A percentile compares a stretch with the other conserved stretches of the same genome.
These are phyloP conservation scores for Backusella tarrabulga DNA, from an alignment of 192 early-diverging fungal species.

Conservation along the genomic window DNA sequence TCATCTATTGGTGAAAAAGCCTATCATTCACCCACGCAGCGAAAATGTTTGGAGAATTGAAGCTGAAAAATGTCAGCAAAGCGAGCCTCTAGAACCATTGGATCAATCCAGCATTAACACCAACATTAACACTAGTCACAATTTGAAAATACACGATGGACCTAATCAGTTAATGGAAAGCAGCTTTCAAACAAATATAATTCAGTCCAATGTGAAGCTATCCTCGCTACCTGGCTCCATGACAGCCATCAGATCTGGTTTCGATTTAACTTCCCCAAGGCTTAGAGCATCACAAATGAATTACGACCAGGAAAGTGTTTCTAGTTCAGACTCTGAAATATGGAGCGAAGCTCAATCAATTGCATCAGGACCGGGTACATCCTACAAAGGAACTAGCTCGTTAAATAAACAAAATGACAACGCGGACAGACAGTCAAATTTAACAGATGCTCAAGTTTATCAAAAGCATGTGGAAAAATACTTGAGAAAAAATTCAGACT, in stretches of 20 bases:
- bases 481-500: neutral
- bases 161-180: neutral
- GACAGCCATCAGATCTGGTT: neutral
- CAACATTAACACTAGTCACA: neutral
- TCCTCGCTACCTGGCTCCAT: neutral
- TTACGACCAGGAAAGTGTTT: neutral
- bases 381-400: neutral
- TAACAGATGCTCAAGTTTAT: neutral
- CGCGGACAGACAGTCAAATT: neutral
- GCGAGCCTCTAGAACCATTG: neutral
- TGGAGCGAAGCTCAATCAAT: neutral
- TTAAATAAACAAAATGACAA: neutral
- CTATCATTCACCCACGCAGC: neutral
- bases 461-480: neutral
- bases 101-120: neutral
- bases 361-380: neutral
- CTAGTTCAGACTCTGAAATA: neutral
- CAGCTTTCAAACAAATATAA: neutral
- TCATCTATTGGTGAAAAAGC: neutral
- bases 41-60: neutral
- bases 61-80: neutral
- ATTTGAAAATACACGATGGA: neutral
- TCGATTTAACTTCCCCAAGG: neutral
- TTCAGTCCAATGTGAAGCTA: neutral
- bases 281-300: neutral